phyloP scores from a whole-genome alignment of 2,329 filamentous ascomycete genomes.

The Pseudogymnoascus sp. region DNA sequence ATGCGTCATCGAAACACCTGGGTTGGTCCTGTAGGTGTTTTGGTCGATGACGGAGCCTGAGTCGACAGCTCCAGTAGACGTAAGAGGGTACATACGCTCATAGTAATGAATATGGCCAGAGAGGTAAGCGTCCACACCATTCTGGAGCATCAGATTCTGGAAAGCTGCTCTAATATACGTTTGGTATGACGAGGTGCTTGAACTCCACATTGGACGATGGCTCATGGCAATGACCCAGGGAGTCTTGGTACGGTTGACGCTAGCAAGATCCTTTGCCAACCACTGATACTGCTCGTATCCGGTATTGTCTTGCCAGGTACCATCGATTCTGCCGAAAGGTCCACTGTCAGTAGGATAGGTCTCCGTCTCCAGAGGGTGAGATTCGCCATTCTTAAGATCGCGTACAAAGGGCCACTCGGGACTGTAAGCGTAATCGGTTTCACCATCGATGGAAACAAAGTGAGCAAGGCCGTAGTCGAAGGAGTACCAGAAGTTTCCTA shows the following conservation, averaged over 20 bases:
- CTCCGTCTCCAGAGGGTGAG: conserved; percentile 33
- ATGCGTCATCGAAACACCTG: conserved; percentile 43
- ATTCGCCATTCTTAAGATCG: conserved; percentile 37
- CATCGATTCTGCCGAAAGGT: conserved; percentile 40
- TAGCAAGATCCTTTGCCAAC: conserved; percentile 31
- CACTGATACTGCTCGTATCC: conserved; percentile 42
- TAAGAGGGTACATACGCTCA: conserved; percentile 36
- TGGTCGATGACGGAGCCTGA: conserved; percentile 37
- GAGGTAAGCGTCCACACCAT: conserved; percentile 42
- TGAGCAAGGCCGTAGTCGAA: conserved; percentile 50
- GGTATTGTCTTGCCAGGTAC: conserved; percentile 34
- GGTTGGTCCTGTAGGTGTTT: conserved; percentile 42
- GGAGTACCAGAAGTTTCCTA: conserved; percentile 48
- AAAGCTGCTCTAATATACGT: conserved; percentile 38
- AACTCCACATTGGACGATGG: conserved; percentile 44
- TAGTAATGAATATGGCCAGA: conserved; percentile 43
- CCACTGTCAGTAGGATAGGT: conserved; percentile 43
- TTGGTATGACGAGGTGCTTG: conserved; percentile 39
- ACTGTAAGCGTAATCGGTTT: conserved; percentile 44
- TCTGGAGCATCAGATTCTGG: conserved; percentile 37
- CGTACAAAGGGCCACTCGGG: conserved; percentile 40
- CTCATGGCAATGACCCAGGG: conserved; percentile 34
- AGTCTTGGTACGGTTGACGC: conserved; percentile 24
- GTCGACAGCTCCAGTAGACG: conserved; percentile 37
- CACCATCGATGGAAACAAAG: conserved; percentile 41